These are phyloP conservation scores for Rhizoclosmatium sp. DNA, from an alignment of 192 early-diverging fungal genomes.

Conservation along the genomic window DNA sequence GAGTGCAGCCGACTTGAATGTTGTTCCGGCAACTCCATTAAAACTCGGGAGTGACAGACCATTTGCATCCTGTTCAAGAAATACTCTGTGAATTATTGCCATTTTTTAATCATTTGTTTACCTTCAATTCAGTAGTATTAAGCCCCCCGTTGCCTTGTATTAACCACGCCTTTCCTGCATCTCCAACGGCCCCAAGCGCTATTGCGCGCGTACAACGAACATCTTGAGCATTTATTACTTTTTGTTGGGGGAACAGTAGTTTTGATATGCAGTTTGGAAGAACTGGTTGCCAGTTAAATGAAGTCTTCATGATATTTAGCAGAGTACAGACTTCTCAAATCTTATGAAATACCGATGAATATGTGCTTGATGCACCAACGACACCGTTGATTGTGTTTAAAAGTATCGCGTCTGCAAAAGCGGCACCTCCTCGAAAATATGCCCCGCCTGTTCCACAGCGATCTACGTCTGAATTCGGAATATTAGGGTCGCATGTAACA, in stretches of 20 bases:
- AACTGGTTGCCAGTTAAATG: slow-evolving; percentile 6
- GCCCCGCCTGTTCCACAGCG: neutral
- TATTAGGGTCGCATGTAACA: neutral
- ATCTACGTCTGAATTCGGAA: slow-evolving; percentile 10
- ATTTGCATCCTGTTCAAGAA: neutral
- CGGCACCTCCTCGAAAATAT: slow-evolving; percentile 11
- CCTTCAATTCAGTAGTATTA: neutral
- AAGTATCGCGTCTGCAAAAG: slow-evolving; percentile 28
- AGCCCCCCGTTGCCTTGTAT: slow-evolving; percentile 8
- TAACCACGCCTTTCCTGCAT: slow-evolving; percentile 16
- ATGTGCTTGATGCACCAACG: slow-evolving; percentile 6
- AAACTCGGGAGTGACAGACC: neutral
- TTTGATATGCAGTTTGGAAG: slow-evolving; percentile 2
- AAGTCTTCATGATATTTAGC: neutral
- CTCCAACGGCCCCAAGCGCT: neutral
- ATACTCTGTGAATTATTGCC: neutral
- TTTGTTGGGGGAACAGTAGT: slow-evolving; percentile 12
- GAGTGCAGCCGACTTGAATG: neutral
- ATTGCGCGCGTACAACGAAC: slow-evolving; percentile 3
- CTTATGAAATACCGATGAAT: neutral
- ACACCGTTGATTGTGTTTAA: slow-evolving; percentile 25
- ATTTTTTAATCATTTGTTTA: neutral
- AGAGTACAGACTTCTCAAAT: neutral
- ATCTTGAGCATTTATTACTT: neutral
- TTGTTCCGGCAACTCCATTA: neutral